Percentiles rank a stretch among this genome's conserved stretches.
phyloP scores from a whole-genome alignment of 2,329 filamentous ascomycete genomes.

The Arachnopeziza araneosa region DNA sequence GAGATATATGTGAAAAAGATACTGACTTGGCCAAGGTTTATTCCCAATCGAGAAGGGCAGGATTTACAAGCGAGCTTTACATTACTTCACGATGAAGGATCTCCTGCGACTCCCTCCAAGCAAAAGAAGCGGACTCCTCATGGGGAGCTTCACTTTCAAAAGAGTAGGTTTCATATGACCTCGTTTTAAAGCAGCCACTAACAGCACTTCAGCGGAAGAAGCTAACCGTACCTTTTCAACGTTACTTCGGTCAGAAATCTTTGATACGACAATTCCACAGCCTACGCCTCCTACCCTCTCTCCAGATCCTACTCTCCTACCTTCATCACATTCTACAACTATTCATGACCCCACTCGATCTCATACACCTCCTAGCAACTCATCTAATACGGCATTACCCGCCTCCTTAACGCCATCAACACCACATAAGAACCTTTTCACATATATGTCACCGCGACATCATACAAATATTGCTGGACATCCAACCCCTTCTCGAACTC shows the following conservation, averaged over 20 bases:
- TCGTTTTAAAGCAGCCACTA: not conserved
- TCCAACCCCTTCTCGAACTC: slow-evolving; percentile 82
- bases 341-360: slow-evolving; percentile 65
- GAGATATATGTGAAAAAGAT: slow-evolving; percentile 1
- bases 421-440: slow-evolving; percentile 95
- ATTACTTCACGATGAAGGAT: slow-evolving; percentile 85
- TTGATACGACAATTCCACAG: slow-evolving; percentile 85
- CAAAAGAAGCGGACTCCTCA: slow-evolving; percentile 80
- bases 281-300: slow-evolving; percentile 59
- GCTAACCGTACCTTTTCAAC: slow-evolving; percentile 90
- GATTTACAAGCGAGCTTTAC: slow-evolving; percentile 92
- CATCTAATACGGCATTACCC: slow-evolving; percentile 56
- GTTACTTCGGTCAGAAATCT: slow-evolving; percentile 83
- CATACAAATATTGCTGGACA: slow-evolving; percentile 69
- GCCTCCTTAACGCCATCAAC: slow-evolving; percentile 84
- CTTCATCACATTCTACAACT: slow-evolving; percentile 47
- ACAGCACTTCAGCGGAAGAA: slow-evolving; percentile 63
- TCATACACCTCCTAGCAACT: slow-evolving; percentile 72
- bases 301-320: slow-evolving; percentile 48
- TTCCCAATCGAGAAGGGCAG: slow-evolving; percentile 87
- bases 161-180: slow-evolving; percentile 53
- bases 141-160: slow-evolving; percentile 90
- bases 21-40: slow-evolving; percentile 51
- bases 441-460: slow-evolving; percentile 72
- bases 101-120: slow-evolving; percentile 83